Evolutionary conservation across 2,329 filamentous ascomycete species (phyloP), one percentile per base, ranked within the genome.

Genomic region (Leptographium wingfieldii): DNA sequence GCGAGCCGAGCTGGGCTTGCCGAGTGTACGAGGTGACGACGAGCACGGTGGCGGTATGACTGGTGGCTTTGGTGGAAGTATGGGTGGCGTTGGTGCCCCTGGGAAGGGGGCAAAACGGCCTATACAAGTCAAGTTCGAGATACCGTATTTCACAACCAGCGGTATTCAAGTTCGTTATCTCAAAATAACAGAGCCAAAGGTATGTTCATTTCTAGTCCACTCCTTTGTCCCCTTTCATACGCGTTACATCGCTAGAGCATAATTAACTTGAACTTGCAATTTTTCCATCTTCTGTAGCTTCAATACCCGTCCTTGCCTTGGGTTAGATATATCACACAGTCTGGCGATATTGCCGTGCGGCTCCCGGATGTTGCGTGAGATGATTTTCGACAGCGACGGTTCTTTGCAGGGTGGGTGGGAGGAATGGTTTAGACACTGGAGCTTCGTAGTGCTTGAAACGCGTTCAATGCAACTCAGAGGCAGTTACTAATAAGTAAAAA

Each of bases 61-160:
- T 66, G 92, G 92, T 68, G 92, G 92, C 0, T 96, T 96, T 68
- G 92, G 92, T 64, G 92, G 92, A 25, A 96, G 90, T 71, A 96
- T 96, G 92, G 92, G 92, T 61, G 92, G 92, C 65, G 83, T 94
- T 33, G 85, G 82, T n/a, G 80, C 84, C 5, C 73, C 75, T 25
- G 86, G 84, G 61, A 97, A 97, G 77, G 89, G 89, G 25, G 82
- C 83, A 60, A 99, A 97, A 80, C 80, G 94, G 67, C 94, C 94
- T 0, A 99, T 99, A 69, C 92, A 92, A 73, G 94, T 99, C 77
- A 99, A 99, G 77, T 99, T 99, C 72, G 94, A 99, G 78, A 99
- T 99, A 70, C 94, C 94, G n/a, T 99, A 99, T 76, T 99, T 99
- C 72, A 99, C 94, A n/a, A 99, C 95, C 3, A 95, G 89, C 75